Conservation (phyloP, 1,284 basidiomycete genomes). For the Rhodotorula sp. region DNA sequence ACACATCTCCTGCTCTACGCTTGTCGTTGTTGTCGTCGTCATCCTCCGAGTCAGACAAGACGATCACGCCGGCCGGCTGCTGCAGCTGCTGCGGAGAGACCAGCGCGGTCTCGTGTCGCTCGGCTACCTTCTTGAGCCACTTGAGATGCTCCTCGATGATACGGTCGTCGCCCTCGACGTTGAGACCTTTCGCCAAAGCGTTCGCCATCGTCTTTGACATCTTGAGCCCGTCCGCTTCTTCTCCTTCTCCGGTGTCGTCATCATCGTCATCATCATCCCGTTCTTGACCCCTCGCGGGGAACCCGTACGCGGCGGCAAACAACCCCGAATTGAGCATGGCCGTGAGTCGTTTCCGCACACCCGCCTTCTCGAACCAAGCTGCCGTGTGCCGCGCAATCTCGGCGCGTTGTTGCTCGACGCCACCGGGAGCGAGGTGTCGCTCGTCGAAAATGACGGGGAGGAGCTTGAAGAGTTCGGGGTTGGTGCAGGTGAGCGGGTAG, state of each 20-base stretch:
- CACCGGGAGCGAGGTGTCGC: constrained; percentile 53
- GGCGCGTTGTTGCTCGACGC: constrained; percentile 41
- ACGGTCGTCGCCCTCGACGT: constrained; percentile 25
- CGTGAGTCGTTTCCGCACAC: neutral
- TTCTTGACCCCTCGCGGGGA: no score
- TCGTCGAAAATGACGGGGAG: constrained; percentile 66
- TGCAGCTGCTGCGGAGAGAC: neutral
- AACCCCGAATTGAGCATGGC: neutral
- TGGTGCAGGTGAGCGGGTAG: constrained; percentile 71
- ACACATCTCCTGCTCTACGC: neutral
- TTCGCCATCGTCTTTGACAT: constrained; percentile 13
- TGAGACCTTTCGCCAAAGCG: constrained; percentile 16
- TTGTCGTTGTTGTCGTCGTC: neutral
- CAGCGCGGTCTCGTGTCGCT: neutral
- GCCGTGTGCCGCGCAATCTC: constrained; percentile 23
- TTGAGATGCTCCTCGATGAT: constrained; percentile 11
- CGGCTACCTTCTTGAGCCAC: neutral
- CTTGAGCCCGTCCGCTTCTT: constrained; percentile 4
- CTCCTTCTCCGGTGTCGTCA: neutral
- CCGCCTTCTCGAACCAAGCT: neutral
- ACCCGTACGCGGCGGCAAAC: no score
- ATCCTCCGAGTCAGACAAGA: constrained; percentile 8
- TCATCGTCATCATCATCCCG: no score
- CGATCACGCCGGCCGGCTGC: neutral
- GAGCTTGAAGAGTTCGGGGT: constrained; percentile 65